phyloP scores from a whole-genome alignment of 768 basidiomycete genomes.

The Macrocybe gigantea region DNA sequence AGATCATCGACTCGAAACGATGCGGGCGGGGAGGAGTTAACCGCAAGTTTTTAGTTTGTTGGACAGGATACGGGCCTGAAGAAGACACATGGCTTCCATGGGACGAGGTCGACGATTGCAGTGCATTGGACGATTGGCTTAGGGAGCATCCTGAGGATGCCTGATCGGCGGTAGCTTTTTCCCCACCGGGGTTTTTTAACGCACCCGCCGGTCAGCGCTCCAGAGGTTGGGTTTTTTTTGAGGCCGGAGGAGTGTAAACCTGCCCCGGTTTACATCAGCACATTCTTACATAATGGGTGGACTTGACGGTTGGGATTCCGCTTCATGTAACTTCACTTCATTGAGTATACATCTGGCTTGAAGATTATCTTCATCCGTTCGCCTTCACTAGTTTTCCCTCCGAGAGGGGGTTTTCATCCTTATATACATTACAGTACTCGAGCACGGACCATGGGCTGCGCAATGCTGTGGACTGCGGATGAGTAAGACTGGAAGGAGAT shows the following conservation, averaged over 20 bases:
- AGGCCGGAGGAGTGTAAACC: neutral
- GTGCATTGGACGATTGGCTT: conserved; percentile 12
- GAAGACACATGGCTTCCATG: conserved; percentile 20
- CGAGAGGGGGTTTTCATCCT: too few relatives aligned
- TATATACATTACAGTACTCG: too few relatives aligned
- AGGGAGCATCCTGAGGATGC: neutral
- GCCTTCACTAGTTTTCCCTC: too few relatives aligned
- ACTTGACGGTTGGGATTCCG: too few relatives aligned
- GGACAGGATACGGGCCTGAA: conserved; percentile 18
- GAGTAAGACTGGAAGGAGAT: too few relatives aligned
- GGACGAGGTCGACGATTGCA: conserved; percentile 12
- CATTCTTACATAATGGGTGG: too few relatives aligned
- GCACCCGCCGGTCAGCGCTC: neutral
- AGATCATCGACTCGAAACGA: conserved; percentile 17
- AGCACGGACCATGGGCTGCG: too few relatives aligned
- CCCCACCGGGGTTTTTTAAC: neutral
- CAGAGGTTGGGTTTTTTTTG: neutral
- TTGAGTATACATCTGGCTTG: too few relatives aligned
- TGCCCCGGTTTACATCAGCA: neutral
- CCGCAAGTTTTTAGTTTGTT: conserved; percentile 21
- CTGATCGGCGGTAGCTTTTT: neutral
- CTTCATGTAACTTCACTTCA: too few relatives aligned
- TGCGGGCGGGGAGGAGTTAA: conserved; percentile 9
- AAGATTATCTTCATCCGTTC: too few relatives aligned
- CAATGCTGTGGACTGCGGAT: too few relatives aligned